phyloP scores from a whole-genome alignment of 2,329 filamentous ascomycete genomes.

The Claviceps sp. region DNA sequence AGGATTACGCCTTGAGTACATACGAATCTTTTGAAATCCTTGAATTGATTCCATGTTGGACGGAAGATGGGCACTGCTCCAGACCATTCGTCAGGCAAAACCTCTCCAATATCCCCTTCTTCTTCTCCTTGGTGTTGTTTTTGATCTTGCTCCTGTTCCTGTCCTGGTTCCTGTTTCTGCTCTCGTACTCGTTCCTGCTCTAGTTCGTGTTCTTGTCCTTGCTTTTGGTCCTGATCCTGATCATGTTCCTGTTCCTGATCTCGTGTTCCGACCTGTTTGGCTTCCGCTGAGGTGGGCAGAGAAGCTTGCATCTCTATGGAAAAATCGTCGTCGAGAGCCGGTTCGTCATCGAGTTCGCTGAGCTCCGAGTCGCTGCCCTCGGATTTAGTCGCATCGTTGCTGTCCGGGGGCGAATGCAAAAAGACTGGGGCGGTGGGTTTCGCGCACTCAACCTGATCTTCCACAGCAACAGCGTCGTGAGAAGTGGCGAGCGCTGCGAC shows the following conservation, averaged over 20 bases:
- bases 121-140: conserved; percentile 18
- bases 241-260: neutral
- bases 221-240: neutral
- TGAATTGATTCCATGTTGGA: conserved; percentile 90
- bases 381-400: conserved; percentile 45
- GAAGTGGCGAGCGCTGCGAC: conserved; percentile 10
- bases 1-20: conserved; percentile 16
- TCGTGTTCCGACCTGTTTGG: conserved; percentile 9
- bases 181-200: conserved; percentile 8
- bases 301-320: conserved; percentile 10
- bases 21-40: conserved; percentile 85
- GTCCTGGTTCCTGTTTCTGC: neutral
- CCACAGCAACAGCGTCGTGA: conserved; percentile 14
- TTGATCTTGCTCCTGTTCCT: conserved; percentile 4
- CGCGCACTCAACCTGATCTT: conserved; percentile 20
- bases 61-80: conserved; percentile 88
- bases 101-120: conserved; percentile 54
- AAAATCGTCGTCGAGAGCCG: conserved; percentile 23
- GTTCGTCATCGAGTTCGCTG: conserved; percentile 49
- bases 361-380: conserved; percentile 52
- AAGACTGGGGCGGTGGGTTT: conserved; percentile 28
- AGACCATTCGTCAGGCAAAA: conserved; percentile 79
- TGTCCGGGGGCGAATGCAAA: conserved; percentile 50
- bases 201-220: conserved; percentile 15
- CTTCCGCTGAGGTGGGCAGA: conserved; percentile 13